These are phyloP conservation scores for Taxawa tesnikishii DNA, from an alignment of 2,329 filamentous ascomycete species.

Conservation along the genomic window DNA sequence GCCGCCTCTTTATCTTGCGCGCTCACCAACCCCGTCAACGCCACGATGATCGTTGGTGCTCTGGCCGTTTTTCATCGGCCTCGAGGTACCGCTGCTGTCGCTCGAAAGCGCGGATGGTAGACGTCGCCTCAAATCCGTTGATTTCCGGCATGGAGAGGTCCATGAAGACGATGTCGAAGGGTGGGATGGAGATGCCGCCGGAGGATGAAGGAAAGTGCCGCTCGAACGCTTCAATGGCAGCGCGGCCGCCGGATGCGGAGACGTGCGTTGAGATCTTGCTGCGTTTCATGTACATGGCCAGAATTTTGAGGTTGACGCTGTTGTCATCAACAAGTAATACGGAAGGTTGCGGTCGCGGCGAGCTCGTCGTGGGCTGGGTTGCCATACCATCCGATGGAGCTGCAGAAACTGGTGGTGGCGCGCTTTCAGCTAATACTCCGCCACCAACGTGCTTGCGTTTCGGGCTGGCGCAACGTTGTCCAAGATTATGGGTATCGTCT, in stretches of 20 bases:
- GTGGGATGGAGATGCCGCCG: too few relatives aligned
- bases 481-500: too few relatives aligned
- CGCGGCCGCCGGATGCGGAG: background rate
- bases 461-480: too few relatives aligned
- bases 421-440: too few relatives aligned
- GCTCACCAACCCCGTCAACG: constrained; percentile 13
- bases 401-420: too few relatives aligned
- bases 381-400: too few relatives aligned
- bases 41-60: constrained; percentile 11
- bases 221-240: constrained; percentile 2
- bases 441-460: too few relatives aligned
- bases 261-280: constrained; percentile 3
- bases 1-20: constrained; percentile 13
- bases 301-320: constrained; percentile 2
- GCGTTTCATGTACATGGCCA: background rate
- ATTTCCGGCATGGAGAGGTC: constrained; percentile 9
- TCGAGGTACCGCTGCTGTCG: constrained; percentile 1
- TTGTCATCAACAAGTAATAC: constrained; percentile 9
- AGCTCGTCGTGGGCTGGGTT: too few relatives aligned
- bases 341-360: too few relatives aligned
- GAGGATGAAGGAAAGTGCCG: background rate
- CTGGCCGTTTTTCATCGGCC: background rate
- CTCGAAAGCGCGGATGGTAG: constrained; percentile 18
- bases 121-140: constrained; percentile 18
- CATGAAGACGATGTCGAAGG: constrained; percentile 7